phyloP scores from a whole-genome alignment of 169 alveolate species.

The Cryptosporidium ubiquitum region DNA sequence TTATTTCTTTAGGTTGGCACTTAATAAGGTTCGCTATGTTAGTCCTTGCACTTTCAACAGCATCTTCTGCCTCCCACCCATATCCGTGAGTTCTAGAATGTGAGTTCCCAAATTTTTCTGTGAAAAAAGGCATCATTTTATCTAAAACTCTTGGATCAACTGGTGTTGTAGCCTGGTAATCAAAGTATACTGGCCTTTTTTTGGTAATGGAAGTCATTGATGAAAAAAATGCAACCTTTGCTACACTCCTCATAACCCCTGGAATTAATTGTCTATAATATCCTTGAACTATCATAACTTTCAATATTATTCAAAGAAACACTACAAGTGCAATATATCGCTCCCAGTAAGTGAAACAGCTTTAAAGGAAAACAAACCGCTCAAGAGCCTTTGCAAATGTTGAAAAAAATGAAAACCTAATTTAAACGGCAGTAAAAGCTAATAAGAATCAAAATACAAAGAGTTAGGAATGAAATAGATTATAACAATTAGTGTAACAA shows the following conservation, averaged over 20 bases:
- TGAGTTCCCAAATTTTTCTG: conserved; percentile 95
- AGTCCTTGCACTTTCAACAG: conserved; percentile 93
- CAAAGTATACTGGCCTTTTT: conserved; percentile 86
- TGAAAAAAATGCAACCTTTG: conserved; percentile 31
- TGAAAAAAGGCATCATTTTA: conserved; percentile 95
- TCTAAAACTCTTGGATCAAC: conserved; percentile 98
- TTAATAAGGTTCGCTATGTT: conserved; percentile 88
- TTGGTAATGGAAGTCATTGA: not conserved
- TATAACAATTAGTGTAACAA: not conserved
- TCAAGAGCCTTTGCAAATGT: not conserved
- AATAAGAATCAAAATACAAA: not conserved
- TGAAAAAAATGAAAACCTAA: not conserved
- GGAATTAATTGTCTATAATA: not conserved
- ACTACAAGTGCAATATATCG: not conserved
- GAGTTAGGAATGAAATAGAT: not conserved
- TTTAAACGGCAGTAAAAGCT: not conserved
- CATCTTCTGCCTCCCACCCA: conserved; percentile 97
- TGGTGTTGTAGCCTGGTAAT: conserved; percentile 97
- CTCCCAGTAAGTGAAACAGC: not conserved
- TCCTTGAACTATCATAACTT: not conserved
- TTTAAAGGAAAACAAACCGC: not conserved
- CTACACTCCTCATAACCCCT: not conserved
- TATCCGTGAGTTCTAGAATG: conserved; percentile 95
- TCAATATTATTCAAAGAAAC: not conserved
- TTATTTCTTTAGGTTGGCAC: conserved; percentile 91